Conservation (phyloP, 2,329 filamentous ascomycete genomes). For the Alternaria conjuncta region DNA sequence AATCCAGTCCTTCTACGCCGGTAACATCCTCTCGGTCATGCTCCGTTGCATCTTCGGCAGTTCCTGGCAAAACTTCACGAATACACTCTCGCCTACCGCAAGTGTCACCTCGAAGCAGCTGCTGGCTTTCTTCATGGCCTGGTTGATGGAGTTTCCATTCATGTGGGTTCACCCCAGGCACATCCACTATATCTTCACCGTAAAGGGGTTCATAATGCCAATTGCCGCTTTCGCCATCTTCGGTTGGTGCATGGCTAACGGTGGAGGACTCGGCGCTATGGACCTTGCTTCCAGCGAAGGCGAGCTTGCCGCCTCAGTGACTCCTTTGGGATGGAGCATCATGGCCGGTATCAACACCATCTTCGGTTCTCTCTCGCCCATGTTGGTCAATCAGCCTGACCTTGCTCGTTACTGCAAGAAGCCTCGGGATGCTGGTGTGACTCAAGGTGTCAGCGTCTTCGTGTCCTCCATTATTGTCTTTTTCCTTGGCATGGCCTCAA, state of each 20-base stretch:
- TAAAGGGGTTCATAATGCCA: slow-evolving; percentile 42
- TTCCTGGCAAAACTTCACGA: slow-evolving; percentile 44
- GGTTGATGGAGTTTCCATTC: slow-evolving; percentile 42
- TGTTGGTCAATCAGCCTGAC: slow-evolving; percentile 53
- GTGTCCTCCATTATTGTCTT: slow-evolving; percentile 50
- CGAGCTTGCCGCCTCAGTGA: slow-evolving; percentile 3
- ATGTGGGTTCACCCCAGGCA: slow-evolving; percentile 44
- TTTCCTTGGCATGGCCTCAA: slow-evolving; percentile 50
- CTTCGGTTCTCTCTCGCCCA: slow-evolving; percentile 50
- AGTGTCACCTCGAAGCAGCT: slow-evolving; percentile 44
- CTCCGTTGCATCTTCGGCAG: slow-evolving; percentile 50
- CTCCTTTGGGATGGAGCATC: slow-evolving; percentile 46
- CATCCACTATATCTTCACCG: slow-evolving; percentile 33
- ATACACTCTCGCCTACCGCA: slow-evolving; percentile 34
- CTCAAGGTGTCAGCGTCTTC: slow-evolving; percentile 47
- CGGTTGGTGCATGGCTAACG: slow-evolving; percentile 46
- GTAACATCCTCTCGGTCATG: slow-evolving; percentile 44
- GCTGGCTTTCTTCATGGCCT: slow-evolving; percentile 41
- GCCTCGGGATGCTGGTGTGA: slow-evolving; percentile 35
- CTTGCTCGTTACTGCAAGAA: slow-evolving; percentile 50
- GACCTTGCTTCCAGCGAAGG: slow-evolving; percentile 15
- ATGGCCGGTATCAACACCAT: slow-evolving; percentile 54
- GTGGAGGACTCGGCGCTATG: slow-evolving; percentile 33
- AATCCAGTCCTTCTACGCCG: slow-evolving; percentile 33
- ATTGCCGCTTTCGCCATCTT: slow-evolving; percentile 45